Conservation (phyloP, 345 rosid species). For the Citrus trifoliata region DNA sequence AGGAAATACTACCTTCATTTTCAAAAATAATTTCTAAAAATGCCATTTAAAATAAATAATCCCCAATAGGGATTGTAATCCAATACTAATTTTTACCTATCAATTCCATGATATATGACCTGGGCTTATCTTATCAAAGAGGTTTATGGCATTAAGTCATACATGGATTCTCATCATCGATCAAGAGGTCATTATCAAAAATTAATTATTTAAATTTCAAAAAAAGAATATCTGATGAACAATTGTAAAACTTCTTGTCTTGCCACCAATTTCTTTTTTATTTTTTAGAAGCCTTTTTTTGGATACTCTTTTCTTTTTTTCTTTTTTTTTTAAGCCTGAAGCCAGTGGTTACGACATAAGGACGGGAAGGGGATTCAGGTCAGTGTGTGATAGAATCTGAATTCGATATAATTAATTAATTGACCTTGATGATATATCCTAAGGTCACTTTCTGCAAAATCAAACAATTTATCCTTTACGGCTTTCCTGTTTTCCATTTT, state of each 20-base stretch:
- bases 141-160: not conserved
- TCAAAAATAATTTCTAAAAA: too few species aligned
- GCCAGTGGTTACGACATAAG: conserved; percentile 8
- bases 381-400: not conserved
- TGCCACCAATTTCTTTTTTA: not conserved
- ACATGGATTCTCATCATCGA: not conserved
- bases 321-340: not conserved
- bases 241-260: not conserved
- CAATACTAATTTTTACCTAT: too few species aligned
- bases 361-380: not conserved
- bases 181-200: not conserved
- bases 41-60: too few species aligned
- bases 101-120: too few species aligned
- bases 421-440: not conserved
- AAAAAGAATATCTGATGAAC: not conserved
- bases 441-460: not conserved
- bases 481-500: not conserved
- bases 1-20: not conserved
- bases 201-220: not conserved
- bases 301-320: too few species aligned
- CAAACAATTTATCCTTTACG: not conserved
- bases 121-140: not conserved
- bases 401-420: not conserved
- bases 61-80: too few species aligned
- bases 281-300: not conserved